Base-by-base conservation (phyloP, 192 early-diverging fungal species). In the Thoreauomyces humboldtii region DNA sequence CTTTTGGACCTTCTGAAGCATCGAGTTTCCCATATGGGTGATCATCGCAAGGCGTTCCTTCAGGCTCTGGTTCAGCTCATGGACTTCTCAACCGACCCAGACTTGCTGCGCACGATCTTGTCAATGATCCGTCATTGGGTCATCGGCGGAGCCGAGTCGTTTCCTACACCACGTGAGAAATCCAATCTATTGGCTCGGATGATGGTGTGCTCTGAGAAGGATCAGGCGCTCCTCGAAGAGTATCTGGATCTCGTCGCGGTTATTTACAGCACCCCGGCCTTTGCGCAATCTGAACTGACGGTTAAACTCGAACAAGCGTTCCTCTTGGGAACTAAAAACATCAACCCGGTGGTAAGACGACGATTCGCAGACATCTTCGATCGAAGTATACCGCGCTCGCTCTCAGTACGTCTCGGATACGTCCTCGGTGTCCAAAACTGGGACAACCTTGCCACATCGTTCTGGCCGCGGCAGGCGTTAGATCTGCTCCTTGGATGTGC, bases 161-260 rank as follows among this genome's bases (percentile, higher is more conserved):
- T 96, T 76, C 98, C 98, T 1, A 97, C 98, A 4, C 83, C 92
- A 59, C 96, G 95, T 73, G 98, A 99, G 61, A 98, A 98, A 72
- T 89, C 94, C 5, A 89, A 87, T 55, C 76, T 99, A n/a, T 79
- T 95, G 74, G 82, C 89, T 15, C 90, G 89, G 62, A 91, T 99
- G 91, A 89, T 98, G 87, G 74, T 81, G 21, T 82, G 93, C 50
- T 36, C 47, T 14, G 92, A 95, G 70, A 80, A 73, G 17, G 88
- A 90, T 48, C 73, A 82, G 19, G 76, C 75, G 31, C 74, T 99
- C 2, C 80, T 86, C 27, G 89, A 94, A 61, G 85, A 89, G 45
- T 98, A 93, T 63, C 79, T 99, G 53, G 72, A 88, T 12, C 84
- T 99, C n/a, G 92, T 99, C 1, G 87, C 91, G 6, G 81, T 88